Evolutionary conservation across 192 early-diverging fungal species (phyloP), one percentile per base, ranked within the genome.

Genomic region (Mortierella hygrophila): DNA sequence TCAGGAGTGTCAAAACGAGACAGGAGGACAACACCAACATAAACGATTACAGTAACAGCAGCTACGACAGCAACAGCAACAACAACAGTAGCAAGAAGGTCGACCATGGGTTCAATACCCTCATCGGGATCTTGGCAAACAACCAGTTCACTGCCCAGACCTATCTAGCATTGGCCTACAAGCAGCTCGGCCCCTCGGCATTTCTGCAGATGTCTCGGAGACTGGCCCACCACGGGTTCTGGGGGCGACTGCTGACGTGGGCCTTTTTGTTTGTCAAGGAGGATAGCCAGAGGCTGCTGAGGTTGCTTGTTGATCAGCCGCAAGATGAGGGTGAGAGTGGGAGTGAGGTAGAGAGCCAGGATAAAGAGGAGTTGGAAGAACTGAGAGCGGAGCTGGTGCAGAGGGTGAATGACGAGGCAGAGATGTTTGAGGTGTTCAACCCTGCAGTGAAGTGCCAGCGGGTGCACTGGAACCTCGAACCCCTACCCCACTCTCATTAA

Each of bases 391-490:
- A 72, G 20, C 74, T 85, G 13, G 21, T 29, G 18, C 78, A 80
- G 70, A n/a, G 20, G 29, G 83, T 85, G 26, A 85, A 85, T 52
- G 83, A 85, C 60, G 83, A 85, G 41, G 83, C 83, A 26, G 83
- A 85, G 75, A 85, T 85, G 83, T 85, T 85, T 80, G 83, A 85
- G 65, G 78, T 85, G 1, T 85, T 85, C 37, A 85, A 85, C 35
- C 63, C 83, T 23, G 46, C 78, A 16, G 83, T 85, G 11, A 47
- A 41, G 18, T 85, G 83, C 55, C 74, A 76, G 16, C 78, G 83
- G 8, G 78, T 76, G 4, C 5, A 46, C 11, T 80, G 70, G 78
- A 77, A 44, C 46, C 20, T 29, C 2, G 81, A 82, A 26, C 75
- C 81, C 0, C 29, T 82, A 35, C 26, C 75, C 74, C 6, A 6